A percentile compares a stretch with the other conserved stretches of the same genome.
These are phyloP conservation scores for Chenopodium berlandieri DNA, from an alignment of 148 eudicot species.

Conservation along the genomic window DNA sequence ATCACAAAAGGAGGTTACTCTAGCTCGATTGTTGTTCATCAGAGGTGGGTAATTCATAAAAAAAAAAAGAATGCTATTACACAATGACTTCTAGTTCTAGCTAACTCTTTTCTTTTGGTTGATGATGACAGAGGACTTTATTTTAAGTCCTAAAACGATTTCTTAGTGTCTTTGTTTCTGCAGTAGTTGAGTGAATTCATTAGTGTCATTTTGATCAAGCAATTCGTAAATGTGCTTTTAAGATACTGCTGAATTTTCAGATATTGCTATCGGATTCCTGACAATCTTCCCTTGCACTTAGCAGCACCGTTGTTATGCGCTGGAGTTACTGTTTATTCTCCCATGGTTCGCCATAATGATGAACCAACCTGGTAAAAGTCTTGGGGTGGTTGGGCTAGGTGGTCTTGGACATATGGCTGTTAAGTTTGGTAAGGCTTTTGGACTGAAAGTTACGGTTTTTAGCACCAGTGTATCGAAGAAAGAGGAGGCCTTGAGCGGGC, in stretches of 20 bases:
- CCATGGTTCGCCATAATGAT: slow-evolving; percentile 69
- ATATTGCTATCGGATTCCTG: slow-evolving; percentile 68
- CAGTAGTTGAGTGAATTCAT: too few species aligned
- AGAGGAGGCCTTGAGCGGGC: slow-evolving; percentile 54
- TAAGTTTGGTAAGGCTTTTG: slow-evolving; percentile 82
- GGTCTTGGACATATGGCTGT: slow-evolving; percentile 88
- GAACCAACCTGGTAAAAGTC: slow-evolving; percentile 77
- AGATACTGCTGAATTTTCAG: slow-evolving; percentile 31
- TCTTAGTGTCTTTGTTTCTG: too few species aligned
- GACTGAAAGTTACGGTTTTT: slow-evolving; percentile 70
- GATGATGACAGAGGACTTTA: too few species aligned
- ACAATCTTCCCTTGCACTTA: slow-evolving; percentile 50
- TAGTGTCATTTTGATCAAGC: neutral
- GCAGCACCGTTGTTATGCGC: slow-evolving; percentile 85
- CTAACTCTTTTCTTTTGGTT: too few species aligned
- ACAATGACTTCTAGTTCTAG: too few species aligned
- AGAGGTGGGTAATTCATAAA: too few species aligned
- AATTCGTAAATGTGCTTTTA: neutral
- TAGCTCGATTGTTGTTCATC: too few species aligned
- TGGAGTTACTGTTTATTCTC: slow-evolving; percentile 77
- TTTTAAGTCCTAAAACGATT: too few species aligned
- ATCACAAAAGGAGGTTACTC: too few species aligned
- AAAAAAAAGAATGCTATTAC: too few species aligned
- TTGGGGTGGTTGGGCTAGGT: slow-evolving; percentile 83
- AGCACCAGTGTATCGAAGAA: slow-evolving; percentile 72